Conservation (phyloP, 805 yeast genomes). For the Monosporozyma aerobia region DNA sequence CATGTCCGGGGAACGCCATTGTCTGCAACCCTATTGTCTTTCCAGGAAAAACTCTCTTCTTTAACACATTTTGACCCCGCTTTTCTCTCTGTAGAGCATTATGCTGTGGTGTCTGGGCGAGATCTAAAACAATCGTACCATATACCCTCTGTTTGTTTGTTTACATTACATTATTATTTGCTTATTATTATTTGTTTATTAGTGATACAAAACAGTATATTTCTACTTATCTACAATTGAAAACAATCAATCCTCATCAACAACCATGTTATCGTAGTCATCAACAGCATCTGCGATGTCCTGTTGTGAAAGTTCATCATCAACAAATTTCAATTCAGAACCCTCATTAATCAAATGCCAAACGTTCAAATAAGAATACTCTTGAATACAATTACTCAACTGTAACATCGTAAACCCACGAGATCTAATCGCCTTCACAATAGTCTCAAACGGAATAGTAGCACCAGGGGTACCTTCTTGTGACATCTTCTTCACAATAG, state of each 20-base stretch:
- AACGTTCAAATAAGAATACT: constrained; percentile 61
- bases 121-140: too few species aligned
- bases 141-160: background rate
- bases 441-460: constrained; percentile 35
- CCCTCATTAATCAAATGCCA: constrained; percentile 74
- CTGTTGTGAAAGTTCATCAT: constrained; percentile 24
- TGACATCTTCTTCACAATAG: constrained; percentile 55
- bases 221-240: background rate
- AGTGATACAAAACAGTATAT: background rate
- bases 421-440: constrained; percentile 58
- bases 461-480: constrained; percentile 29
- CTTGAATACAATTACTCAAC: constrained; percentile 63
- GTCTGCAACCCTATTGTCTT: background rate
- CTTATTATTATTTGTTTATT: background rate
- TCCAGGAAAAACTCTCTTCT: background rate
- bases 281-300: background rate
- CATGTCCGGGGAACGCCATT: background rate
- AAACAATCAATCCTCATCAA: background rate
- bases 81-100: background rate
- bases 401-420: constrained; percentile 80
- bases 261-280: background rate
- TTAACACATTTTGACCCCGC: background rate
- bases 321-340: constrained; percentile 49
- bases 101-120: background rate
- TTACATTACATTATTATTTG: background rate